phyloP scores from a whole-genome alignment of 2,329 filamentous ascomycete genomes.

The Blastomyces emzantsi region DNA sequence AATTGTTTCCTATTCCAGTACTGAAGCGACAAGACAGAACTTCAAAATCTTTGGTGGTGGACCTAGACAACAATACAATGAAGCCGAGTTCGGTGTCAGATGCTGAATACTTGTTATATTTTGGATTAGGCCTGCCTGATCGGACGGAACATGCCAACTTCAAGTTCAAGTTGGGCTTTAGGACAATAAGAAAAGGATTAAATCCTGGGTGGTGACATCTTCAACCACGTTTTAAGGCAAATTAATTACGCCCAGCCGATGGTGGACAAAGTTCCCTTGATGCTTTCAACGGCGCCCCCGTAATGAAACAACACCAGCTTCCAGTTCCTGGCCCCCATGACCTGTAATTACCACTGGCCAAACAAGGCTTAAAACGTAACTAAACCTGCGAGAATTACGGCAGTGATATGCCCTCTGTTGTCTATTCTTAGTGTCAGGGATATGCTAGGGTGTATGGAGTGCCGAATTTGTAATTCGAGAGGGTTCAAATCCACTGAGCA shows the following conservation, averaged over 20 bases:
- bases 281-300: not conserved
- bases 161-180: not conserved
- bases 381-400: not conserved
- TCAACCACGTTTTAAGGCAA: not conserved
- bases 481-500: not conserved
- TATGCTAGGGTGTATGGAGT: not conserved
- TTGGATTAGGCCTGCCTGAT: not conserved
- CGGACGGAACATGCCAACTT: not conserved
- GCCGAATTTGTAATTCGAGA: not conserved
- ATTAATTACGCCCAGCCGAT: not conserved
- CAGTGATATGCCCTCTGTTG: not conserved
- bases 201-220: not conserved
- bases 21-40: not conserved
- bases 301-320: not conserved
- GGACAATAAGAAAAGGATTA: not conserved
- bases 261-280: not conserved
- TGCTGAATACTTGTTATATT: not conserved
- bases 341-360: not conserved
- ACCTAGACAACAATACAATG: not conserved
- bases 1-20: conserved; percentile 8
- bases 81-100: not conserved
- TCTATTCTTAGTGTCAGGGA: not conserved
- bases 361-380: not conserved
- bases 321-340: not conserved
- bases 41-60: not conserved